These are phyloP conservation scores for Schrenkiella parvula DNA, from an alignment of 345 rosid genomes.

Conservation along the genomic window DNA sequence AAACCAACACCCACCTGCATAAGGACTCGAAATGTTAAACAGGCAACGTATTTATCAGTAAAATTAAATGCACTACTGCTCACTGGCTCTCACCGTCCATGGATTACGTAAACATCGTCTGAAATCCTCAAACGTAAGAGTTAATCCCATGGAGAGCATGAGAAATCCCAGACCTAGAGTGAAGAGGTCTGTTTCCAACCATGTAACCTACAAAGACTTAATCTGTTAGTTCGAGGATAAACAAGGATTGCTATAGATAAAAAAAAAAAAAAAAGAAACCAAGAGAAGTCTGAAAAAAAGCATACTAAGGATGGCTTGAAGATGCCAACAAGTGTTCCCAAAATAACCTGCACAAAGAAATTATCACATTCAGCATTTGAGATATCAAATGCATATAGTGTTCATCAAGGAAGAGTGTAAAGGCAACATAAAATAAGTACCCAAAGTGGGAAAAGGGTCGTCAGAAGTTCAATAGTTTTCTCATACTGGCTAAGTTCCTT, in stretches of 20 bases:
- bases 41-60: neutral
- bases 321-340: slow-evolving; percentile 88
- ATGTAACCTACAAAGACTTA: slow-evolving; percentile 59
- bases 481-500: slow-evolving; percentile 65
- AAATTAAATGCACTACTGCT: neutral
- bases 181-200: slow-evolving; percentile 90
- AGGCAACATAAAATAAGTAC: slow-evolving; percentile 47
- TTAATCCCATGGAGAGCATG: slow-evolving; percentile 98
- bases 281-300: slow-evolving; percentile 12
- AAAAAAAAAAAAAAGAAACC: too few relatives aligned
- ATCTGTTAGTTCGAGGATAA: neutral
- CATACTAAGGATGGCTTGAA: slow-evolving; percentile 85
- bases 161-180: slow-evolving; percentile 89
- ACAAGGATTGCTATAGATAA: neutral
- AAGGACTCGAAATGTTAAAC: slow-evolving; percentile 6
- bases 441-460: slow-evolving; percentile 91
- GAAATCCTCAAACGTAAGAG: slow-evolving; percentile 88
- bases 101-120: slow-evolving; percentile 86
- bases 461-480: slow-evolving; percentile 74
- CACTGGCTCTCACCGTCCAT: slow-evolving; percentile 74
- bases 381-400: neutral
- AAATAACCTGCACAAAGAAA: slow-evolving; percentile 52
- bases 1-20: slow-evolving; percentile 97
- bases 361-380: slow-evolving; percentile 1
- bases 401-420: neutral